Evolutionary conservation across 2,329 filamentous ascomycete genomes (phyloP), one percentile per base, ranked within the genome.

Genomic region (Ophiocordyceps camponoti-saundersi): DNA sequence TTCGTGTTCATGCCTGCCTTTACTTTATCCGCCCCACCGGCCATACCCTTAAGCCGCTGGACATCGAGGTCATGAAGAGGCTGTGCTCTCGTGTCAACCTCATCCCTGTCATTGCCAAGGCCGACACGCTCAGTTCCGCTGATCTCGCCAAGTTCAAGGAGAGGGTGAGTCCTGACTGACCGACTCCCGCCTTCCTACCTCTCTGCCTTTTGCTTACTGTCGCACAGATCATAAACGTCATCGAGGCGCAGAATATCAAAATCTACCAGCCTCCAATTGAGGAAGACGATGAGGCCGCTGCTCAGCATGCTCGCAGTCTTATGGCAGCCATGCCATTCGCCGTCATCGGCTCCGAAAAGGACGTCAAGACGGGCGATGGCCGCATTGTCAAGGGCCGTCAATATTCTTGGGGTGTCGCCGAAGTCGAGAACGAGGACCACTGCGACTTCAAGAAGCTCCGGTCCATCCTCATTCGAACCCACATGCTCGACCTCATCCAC

Each of bases 391-490:
- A 98, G 79, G 92, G 92, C 55, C 88, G 92, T 53, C 93, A 98
- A 69, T 98, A 98, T 71, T 87, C 88, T 48, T 98, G 92, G 92
- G 92, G 92, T 75, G 92, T 98, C 59, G 92, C 92, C 51, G 92
- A 98, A 69, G 92, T 98, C 46, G 92, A 98, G 77, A 98, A 98
- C 64, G 92, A 98, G 71, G 92, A 98, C 64, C 92, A 98, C 77
- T 98, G 92, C 71, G 92, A 98, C 70, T 98, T 98, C 77, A 98
- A 98, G 84, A 98, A 98, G 77, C 84, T 98, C 53, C 89, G 92
- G 59, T 95, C 90, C 44, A 96, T 98, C 60, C 77, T 98, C 56
- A 96, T 98, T 73, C 87, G 92, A 67, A 95, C 90, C 45, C 92
- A 98, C 75, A 98, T 98, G 92, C 80, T 98, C 60, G 92, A 98